A percentile compares a stretch with the other conserved stretches of the same genome.
Evolutionary conservation across 345 rosid species (phyloP).

Genomic region (Pistacia integerrima): DNA sequence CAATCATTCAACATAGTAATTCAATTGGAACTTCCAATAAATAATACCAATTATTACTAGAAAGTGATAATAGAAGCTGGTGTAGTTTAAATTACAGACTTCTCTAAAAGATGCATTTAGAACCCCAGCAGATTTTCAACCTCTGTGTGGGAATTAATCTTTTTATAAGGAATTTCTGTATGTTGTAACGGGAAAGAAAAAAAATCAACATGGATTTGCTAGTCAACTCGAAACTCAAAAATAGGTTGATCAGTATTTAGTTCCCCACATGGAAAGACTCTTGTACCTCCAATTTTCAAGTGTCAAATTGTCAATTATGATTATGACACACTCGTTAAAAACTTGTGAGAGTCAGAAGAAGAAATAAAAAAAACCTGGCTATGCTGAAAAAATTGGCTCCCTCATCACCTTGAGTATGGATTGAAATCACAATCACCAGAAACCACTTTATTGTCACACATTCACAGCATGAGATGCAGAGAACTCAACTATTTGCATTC

Average conservation of each 20-base stretch:
- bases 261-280: background rate
- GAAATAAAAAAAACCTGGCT: slow-evolving; percentile 1
- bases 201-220: background rate
- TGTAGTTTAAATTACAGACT: slow-evolving; percentile 1
- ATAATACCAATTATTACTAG: background rate
- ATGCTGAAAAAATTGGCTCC: slow-evolving; percentile 5
- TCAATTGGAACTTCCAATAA: background rate
- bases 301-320: background rate
- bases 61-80: background rate
- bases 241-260: slow-evolving; percentile 7
- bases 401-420: background rate
- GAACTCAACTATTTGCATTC: slow-evolving; percentile 86
- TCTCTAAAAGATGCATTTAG: background rate
- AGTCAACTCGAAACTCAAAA: slow-evolving; percentile 12
- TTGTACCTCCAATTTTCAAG: background rate
- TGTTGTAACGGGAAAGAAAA: background rate
- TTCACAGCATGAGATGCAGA: slow-evolving; percentile 7
- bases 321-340: background rate
- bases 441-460: slow-evolving; percentile 2
- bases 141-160: background rate
- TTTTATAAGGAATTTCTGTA: background rate
- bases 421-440: background rate
- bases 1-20: background rate
- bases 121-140: background rate
- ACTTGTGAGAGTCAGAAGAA: background rate